Evolutionary conservation across 1,139 yeast genomes (phyloP), one percentile per base, ranked within the genome.

Genomic region (Suhomyces taliae): DNA sequence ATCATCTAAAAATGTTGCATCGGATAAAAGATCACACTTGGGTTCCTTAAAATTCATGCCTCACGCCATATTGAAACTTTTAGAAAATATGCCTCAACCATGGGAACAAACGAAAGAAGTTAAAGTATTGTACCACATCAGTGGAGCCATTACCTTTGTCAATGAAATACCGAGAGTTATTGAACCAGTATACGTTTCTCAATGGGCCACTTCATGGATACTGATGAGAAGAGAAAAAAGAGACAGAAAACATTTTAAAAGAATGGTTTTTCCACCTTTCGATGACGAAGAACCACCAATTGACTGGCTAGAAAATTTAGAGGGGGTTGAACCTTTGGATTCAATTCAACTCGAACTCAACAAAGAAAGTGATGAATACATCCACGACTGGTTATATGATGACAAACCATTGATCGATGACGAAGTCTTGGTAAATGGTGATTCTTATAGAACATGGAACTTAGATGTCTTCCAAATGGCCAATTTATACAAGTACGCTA

Each of bases 31-130:
- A 47, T 82, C 97, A 0, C 91, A 89, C 59, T 68, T 95, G 27
- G 97, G 98, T 1, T 93, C 98, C 0, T 72, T 95, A 49, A 93
- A 91, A 66, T 95, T 87, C 66, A 80, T 95, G 84, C 99, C 99
- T 0, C 98, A 93, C 67, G 97, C 99, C 0, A 81, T 91, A 1
- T 66, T 90, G 51, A 95, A 95, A 65, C 76, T 95, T 34, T 63
- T 95, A 41, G 99, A 95, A 60, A 91, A 90, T 59, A 93, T 95
- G 93, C 99, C 99, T 0, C 97, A 90, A 62, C 99, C 99, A 1
- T 95, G 99, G 99, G 98, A 95, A 64, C 81, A 82, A 50, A 72
- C 79, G 1, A 87, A 88, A 50, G 95, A 88, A 46, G 99, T 95
- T 10, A 83, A 81, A 51, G 98, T 93, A 8, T 67, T 93, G 39